Conservation (phyloP, 768 basidiomycete species). For the Sarcomyxa edulis region DNA sequence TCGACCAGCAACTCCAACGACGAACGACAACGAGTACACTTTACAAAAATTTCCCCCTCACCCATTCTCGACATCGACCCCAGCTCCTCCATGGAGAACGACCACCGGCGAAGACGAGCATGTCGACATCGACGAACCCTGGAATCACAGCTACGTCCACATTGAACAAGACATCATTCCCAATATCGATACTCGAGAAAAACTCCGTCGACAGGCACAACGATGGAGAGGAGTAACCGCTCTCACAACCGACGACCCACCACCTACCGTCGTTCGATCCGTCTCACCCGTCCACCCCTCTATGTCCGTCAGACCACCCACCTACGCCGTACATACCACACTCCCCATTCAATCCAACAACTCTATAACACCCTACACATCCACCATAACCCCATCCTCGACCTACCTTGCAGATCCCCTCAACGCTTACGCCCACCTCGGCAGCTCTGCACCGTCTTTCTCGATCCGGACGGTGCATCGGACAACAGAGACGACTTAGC, state of each 20-base stretch:
- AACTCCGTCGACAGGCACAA: slow-evolving; percentile 52
- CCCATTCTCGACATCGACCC: too few relatives aligned
- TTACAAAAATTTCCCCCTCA: too few relatives aligned
- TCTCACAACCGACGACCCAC: slow-evolving; percentile 20
- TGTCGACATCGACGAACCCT: slow-evolving; percentile 44
- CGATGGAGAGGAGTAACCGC: slow-evolving; percentile 70
- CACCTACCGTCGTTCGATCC: slow-evolving; percentile 16
- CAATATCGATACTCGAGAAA: slow-evolving; percentile 36
- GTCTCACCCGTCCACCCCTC: slow-evolving; percentile 27
- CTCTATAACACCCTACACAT: slow-evolving; percentile 60
- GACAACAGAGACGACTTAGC: slow-evolving; percentile 94
- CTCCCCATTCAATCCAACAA: slow-evolving; percentile 45
- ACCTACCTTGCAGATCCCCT: slow-evolving; percentile 74
- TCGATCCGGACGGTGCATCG: slow-evolving; percentile 90
- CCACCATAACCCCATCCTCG: slow-evolving; percentile 60
- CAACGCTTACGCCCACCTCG: slow-evolving; percentile 86
- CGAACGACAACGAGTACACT: too few relatives aligned
- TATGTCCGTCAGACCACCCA: slow-evolving; percentile 43
- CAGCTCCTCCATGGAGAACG: too few relatives aligned
- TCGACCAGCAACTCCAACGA: too few relatives aligned
- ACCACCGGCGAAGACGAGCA: slow-evolving; percentile 49
- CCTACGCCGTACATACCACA: slow-evolving; percentile 64
- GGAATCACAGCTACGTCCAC: slow-evolving; percentile 38
- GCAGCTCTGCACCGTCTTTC: slow-evolving; percentile 95
- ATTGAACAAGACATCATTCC: slow-evolving; percentile 42